These are phyloP conservation scores for Chara braunii DNA, from an alignment of 139 green algal genomes.

Conservation along the genomic window DNA sequence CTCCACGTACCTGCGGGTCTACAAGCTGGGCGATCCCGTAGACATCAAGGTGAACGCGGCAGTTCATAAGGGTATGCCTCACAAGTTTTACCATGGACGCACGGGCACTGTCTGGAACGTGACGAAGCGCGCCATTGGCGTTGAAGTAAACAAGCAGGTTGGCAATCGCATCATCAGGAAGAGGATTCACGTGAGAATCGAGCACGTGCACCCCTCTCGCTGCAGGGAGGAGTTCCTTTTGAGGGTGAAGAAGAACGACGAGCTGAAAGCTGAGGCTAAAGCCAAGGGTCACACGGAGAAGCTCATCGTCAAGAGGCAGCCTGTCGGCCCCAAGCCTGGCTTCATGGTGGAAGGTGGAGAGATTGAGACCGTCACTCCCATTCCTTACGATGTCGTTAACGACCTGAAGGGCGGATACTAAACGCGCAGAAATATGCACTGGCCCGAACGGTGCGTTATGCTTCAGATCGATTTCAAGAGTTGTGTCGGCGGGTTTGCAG, in stretches of 20 bases:
- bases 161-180: slow-evolving; percentile 83
- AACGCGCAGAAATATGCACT: too few relatives aligned
- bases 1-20: slow-evolving; percentile 84
- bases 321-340: slow-evolving; percentile 56
- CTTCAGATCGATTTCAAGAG: too few relatives aligned
- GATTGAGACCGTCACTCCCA: slow-evolving; percentile 85
- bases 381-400: slow-evolving; percentile 93
- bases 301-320: slow-evolving; percentile 62
- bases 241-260: slow-evolving; percentile 74
- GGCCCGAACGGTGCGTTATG: too few relatives aligned
- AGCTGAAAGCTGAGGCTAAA: slow-evolving; percentile 33
- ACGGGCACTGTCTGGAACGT: slow-evolving; percentile 96
- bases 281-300: slow-evolving; percentile 44
- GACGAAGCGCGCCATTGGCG: slow-evolving; percentile 91
- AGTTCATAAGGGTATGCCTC: slow-evolving; percentile 95
- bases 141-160: slow-evolving; percentile 95
- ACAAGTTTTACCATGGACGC: slow-evolving; percentile 97
- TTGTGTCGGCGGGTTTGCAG: too few relatives aligned
- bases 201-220: slow-evolving; percentile 84
- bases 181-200: slow-evolving; percentile 93
- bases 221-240: slow-evolving; percentile 94
- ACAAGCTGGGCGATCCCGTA: slow-evolving; percentile 94
- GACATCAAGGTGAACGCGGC: slow-evolving; percentile 96
- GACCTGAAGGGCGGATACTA: slow-evolving; percentile 42
- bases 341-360: slow-evolving; percentile 71